Evolutionary conservation across 2,329 filamentous ascomycete species (phyloP).

Genomic region (Hypoxylon sp.): DNA sequence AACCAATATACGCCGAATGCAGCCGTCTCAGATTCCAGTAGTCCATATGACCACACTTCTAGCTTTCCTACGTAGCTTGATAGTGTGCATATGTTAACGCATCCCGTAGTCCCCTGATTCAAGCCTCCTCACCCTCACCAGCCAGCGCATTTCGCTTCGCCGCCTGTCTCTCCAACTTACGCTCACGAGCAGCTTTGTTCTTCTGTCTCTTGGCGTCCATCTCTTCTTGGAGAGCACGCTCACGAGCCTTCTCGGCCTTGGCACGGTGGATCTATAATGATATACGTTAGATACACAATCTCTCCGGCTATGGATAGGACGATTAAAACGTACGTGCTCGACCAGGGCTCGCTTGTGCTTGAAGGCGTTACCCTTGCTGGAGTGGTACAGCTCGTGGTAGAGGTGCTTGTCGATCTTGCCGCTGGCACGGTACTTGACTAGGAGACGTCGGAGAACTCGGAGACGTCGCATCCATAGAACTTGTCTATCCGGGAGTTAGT

Average conservation of each 20-base stretch:
- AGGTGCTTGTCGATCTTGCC: conserved; percentile 99
- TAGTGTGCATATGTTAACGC: conserved; percentile 48
- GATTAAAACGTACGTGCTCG: conserved; percentile 88
- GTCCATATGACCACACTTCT: conserved; percentile 49
- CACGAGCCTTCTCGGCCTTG: conserved; percentile 99
- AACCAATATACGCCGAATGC: conserved; percentile 63
- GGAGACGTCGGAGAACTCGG: conserved; percentile 97
- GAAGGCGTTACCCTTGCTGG: conserved; percentile 99
- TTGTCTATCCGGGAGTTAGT: conserved; percentile 71
- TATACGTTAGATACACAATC: conserved; percentile 26
- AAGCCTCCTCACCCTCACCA: conserved; percentile 75
- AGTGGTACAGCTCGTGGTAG: conserved; percentile 99
- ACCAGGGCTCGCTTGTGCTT: conserved; percentile 99
- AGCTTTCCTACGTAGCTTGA: conserved; percentile 47
- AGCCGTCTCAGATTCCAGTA: conserved; percentile 52
- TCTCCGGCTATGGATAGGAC: not conserved
- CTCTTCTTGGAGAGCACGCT: conserved; percentile 96
- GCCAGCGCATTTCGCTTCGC: conserved; percentile 91
- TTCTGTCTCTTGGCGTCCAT: conserved; percentile 99
- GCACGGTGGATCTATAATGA: conserved; percentile 94
- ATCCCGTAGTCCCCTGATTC: conserved; percentile 54
- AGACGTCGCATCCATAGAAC: conserved; percentile 99
- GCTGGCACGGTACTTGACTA: conserved; percentile 99
- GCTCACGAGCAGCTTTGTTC: conserved; percentile 99
- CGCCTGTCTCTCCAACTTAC: conserved; percentile 91